Base-by-base conservation (phyloP, 177 flowering plant genomes). In the Vitis hybrid region DNA sequence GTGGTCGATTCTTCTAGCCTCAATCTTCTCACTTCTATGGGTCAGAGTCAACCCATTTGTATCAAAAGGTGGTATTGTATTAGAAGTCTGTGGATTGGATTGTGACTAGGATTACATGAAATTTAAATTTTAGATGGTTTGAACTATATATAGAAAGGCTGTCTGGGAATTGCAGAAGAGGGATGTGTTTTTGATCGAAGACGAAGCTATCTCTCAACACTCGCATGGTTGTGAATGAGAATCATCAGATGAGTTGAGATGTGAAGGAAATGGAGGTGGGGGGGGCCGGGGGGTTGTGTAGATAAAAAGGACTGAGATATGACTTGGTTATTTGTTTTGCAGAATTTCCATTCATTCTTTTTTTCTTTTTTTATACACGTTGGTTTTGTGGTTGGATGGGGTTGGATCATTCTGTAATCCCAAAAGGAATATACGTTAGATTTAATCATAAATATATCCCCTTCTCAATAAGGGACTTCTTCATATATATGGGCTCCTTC, bases 1-100 rank as follows among this genome's bases (percentile, higher is more conserved):
- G 10, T 92, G 95, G 97, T 84, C 95, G 0, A 83, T 92, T 61
- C 89, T 92, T 57, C 80, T 92, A 1, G 89, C 97, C 14, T 91
- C 97, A 0, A 82, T 91, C 15, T 86, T 90, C 80, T 87, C 94
- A 1, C 85, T 92, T 55, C 51, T 92, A 13, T 92, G 97, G 97
- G 93, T 86, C 15, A 80, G 93, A 55, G 69, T 90, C 73, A 84
- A 92, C 74, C 95, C 97, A 9, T 92, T 92, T 62, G 4, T 81
- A 16, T 60, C 83, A 3, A 87, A 65, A 67, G 87, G 77, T 58
- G 91, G 85, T 5, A 74, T 84, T 26, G 77, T 78, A 18, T 75
- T 89, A 60, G 90, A 86, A 78, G 83, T 84, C 29, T 89, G 91
- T 73, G 90, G 90, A 53, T 82, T 89, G 84, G 74, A 89, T 70